Conservation (phyloP, 1,139 yeast species). For the Saccharomyces hybrid region DNA sequence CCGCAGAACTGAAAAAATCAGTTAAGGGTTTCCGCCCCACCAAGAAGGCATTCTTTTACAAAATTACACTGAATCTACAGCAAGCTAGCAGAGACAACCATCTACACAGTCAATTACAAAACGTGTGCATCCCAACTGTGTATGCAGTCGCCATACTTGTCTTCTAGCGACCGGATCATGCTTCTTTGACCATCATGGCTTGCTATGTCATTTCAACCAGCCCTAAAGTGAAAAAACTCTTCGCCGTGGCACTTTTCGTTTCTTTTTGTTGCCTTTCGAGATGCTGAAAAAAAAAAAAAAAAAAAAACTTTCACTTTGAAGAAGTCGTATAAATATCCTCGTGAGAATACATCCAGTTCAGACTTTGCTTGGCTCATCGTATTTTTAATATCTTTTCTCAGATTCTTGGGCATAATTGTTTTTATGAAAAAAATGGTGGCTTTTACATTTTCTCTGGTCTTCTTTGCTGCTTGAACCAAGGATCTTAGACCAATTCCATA, state of each 20-base stretch:
- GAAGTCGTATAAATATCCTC: not conserved
- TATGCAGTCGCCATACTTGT: not conserved
- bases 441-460: constrained; percentile 8
- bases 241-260: constrained; percentile 1
- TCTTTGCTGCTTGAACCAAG: not conserved
- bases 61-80: not conserved
- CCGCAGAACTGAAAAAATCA: not conserved
- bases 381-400: constrained; percentile 2
- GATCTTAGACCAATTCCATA: constrained; percentile 9
- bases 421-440: constrained; percentile 12
- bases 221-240: not conserved
- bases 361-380: not conserved
- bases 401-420: constrained; percentile 14
- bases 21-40: not conserved
- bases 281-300: not conserved
- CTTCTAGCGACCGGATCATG: not conserved
- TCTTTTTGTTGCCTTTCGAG: not conserved
- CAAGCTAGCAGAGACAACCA: not conserved
- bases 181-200: not conserved
- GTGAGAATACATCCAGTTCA: not conserved
- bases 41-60: not conserved
- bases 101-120: not conserved
- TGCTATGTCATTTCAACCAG: not conserved
- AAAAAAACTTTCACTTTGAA: not conserved
- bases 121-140: not conserved